Conservation (phyloP, 1,284 basidiomycete species). For the Taiwanofungus camphoratus region DNA sequence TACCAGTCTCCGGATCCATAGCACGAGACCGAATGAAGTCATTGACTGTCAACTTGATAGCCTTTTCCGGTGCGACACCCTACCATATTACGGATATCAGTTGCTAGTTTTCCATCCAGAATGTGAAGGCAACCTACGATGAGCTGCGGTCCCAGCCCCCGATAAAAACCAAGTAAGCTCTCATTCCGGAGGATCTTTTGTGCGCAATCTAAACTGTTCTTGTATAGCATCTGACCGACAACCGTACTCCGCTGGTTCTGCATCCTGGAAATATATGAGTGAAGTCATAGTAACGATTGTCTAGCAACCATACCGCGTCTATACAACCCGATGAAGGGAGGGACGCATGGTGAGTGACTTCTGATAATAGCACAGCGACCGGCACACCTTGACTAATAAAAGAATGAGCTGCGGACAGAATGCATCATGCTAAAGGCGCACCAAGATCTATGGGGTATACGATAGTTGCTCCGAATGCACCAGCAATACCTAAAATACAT, state of each 20-base stretch:
- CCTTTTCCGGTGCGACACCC: slow-evolving; percentile 99
- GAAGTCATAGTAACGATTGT: too few species aligned
- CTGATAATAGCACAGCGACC: too few species aligned
- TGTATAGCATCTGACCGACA: slow-evolving; percentile 91
- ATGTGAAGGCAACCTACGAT: slow-evolving; percentile 49
- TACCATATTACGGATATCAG: slow-evolving; percentile 25
- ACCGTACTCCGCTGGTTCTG: slow-evolving; percentile 97
- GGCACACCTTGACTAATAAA: slow-evolving; percentile 58
- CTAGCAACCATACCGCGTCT: slow-evolving; percentile 56
- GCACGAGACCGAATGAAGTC: slow-evolving; percentile 82
- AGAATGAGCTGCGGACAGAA: slow-evolving; percentile 8
- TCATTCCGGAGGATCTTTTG: slow-evolving; percentile 94
- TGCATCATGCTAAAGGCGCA: slow-evolving; percentile 32
- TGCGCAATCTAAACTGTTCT: slow-evolving; percentile 92
- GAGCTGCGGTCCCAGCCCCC: slow-evolving; percentile 92
- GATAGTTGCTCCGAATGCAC: slow-evolving; percentile 88
- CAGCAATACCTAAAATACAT: slow-evolving; percentile 62
- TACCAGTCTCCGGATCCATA: slow-evolving; percentile 92
- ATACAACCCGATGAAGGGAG: slow-evolving; percentile 8
- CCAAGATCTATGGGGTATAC: slow-evolving; percentile 94
- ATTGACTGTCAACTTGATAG: slow-evolving; percentile 95
- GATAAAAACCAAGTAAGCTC: slow-evolving; percentile 92
- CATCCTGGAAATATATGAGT: slow-evolving; percentile 73
- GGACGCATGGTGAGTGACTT: too few species aligned
- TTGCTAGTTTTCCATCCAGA: slow-evolving; percentile 36